Evolutionary conservation across 1,284 basidiomycete genomes (phyloP).

Genomic region (Agroathelia rolfsii): DNA sequence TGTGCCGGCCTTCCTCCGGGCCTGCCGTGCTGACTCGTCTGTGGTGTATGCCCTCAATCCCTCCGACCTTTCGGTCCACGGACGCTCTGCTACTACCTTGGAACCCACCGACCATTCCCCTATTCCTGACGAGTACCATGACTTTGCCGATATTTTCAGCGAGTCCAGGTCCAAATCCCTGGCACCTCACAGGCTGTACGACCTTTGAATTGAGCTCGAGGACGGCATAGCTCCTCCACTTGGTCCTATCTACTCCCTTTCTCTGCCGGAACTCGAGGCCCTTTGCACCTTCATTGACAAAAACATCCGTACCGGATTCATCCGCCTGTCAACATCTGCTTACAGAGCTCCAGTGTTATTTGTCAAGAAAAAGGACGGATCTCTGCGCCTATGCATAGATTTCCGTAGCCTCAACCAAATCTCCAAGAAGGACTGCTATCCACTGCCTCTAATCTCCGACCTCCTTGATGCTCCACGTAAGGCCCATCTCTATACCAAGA

Average conservation of each 20-base stretch:
- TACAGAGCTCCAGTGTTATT: constrained; percentile 22
- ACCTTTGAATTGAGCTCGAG: too few relatives aligned
- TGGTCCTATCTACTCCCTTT: constrained; percentile 15
- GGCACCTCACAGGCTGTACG: too few relatives aligned
- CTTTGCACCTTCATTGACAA: constrained; percentile 16
- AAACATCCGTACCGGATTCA: constrained; percentile 11
- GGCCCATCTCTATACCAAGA: constrained; percentile 18
- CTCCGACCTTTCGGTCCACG: too few relatives aligned
- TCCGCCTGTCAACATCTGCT: constrained; percentile 12
- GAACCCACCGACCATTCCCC: too few relatives aligned
- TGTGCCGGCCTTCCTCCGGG: too few relatives aligned
- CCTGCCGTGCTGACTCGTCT: too few relatives aligned
- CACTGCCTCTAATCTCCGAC: constrained; percentile 21
- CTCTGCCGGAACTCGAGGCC: constrained; percentile 11
- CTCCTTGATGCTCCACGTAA: constrained; percentile 16
- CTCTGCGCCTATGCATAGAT: constrained; percentile 16
- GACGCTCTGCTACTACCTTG: too few relatives aligned
- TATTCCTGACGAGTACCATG: too few relatives aligned
- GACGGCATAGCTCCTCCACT: too few relatives aligned
- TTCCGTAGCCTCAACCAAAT: constrained; percentile 22
- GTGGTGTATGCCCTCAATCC: too few relatives aligned
- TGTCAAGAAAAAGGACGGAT: constrained; percentile 27
- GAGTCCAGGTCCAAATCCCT: too few relatives aligned
- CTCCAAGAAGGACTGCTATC: constrained; percentile 21
- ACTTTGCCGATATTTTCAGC: too few relatives aligned